Evolutionary conservation across 495 filamentous ascomycete genomes (phyloP), one percentile per base, ranked within the genome.

Genomic region (Cercophora sp.): DNA sequence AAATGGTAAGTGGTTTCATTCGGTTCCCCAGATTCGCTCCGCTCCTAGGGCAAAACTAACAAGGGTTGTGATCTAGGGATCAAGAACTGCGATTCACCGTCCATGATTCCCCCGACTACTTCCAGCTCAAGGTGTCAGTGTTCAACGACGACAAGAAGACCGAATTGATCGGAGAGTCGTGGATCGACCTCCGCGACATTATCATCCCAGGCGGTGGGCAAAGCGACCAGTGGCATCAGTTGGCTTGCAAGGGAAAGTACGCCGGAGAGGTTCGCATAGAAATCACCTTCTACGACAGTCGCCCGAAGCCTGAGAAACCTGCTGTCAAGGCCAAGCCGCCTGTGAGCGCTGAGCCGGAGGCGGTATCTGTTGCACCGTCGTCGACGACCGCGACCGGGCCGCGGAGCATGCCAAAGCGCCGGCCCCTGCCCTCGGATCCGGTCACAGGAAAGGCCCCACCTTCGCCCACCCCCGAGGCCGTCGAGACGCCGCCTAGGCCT

Each of bases 91-190:
- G 94, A 37, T 99, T 96, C 60, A 89, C 80, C 36, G 93, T 99
- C 35, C 91, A 96, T 74, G 91, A 97, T 62, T 96, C 91, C 9
- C 85, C 91, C 2, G 93, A 99, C 61, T 99, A 97, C 73, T 87
- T 86, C 63, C 86, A 88, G 57, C 74, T 99, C 27, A 97, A 99
- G 67, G 80, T 97, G 13, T 94, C 91, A 4, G 84, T 96, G 4
- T 97, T 97, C 77, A 96, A 96, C 65, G 92, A 98, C 61, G 92
- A 98, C 66, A 96, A 94, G 70, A 91, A 84, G 71, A 96, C 91
- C 0, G 92, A 98, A 47, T 64, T 98, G 54, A 96, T 98, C 59
- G 94, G 93, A 51, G 93, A 99, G 66, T 80, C 86, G 2, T 96
- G 87, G 84, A 79, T 96, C 39, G 84, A 86, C 61, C 72, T 99